phyloP scores from a whole-genome alignment of 306 rosid species.

The Hylodesmum podocarpum region DNA sequence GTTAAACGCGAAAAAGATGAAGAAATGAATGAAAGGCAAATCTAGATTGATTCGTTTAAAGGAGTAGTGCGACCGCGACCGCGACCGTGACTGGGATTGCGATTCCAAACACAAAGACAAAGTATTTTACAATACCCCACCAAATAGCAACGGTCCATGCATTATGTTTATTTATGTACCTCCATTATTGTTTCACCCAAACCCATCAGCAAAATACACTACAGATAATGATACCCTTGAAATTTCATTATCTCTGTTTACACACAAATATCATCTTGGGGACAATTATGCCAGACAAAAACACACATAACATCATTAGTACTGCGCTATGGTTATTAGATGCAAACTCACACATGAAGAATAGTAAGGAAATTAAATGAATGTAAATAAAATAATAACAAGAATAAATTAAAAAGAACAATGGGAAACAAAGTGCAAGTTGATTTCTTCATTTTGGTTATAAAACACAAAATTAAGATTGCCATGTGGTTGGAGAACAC shows the following conservation, averaged over 20 bases:
- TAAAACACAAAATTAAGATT: too few species aligned
- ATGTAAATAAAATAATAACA: too few species aligned
- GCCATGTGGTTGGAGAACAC: too few species aligned
- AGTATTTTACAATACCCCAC: not conserved
- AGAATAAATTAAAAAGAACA: too few species aligned
- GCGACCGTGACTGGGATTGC: not conserved
- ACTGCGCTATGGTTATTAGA: not conserved
- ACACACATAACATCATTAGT: not conserved
- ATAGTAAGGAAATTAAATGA: too few species aligned
- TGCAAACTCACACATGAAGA: not conserved
- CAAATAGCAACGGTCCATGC: slow-evolving; percentile 7
- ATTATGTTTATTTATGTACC: not conserved
- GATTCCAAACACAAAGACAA: not conserved
- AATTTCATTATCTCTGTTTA: not conserved
- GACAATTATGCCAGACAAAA: not conserved
- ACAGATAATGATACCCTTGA: not conserved
- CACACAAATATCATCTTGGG: not conserved
- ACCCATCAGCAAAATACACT: not conserved
- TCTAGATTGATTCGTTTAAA: not conserved
- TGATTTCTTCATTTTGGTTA: not conserved
- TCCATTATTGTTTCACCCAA: not conserved
- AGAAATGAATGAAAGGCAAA: not conserved
- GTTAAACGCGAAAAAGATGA: not conserved
- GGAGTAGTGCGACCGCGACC: not conserved
- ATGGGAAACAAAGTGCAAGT: not conserved